Percentiles rank a stretch among this genome's conserved stretches.
These are phyloP conservation scores for Pseudocercospora ulei DNA, from an alignment of 2,329 filamentous ascomycete genomes.

Conservation along the genomic window DNA sequence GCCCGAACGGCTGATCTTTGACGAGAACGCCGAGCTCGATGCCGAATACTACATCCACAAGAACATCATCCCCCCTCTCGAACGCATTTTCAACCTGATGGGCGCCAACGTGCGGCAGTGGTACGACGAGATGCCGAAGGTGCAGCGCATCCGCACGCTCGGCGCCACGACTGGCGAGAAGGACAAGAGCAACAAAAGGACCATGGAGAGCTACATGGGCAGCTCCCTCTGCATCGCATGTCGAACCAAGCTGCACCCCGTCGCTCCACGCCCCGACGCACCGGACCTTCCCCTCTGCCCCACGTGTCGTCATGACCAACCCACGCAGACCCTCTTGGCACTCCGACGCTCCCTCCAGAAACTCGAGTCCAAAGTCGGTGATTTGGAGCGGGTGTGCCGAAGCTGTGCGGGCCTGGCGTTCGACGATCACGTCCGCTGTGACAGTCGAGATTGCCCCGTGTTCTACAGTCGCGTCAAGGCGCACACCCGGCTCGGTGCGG, in stretches of 20 bases:
- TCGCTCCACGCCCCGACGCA: constrained; percentile 22
- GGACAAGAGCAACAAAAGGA: constrained; percentile 43
- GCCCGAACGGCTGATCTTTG: constrained; percentile 69
- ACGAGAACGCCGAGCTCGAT: constrained; percentile 71
- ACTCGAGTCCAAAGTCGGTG: constrained; percentile 54
- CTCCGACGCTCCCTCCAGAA: constrained; percentile 54
- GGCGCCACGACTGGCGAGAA: constrained; percentile 24
- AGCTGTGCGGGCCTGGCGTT: constrained; percentile 66
- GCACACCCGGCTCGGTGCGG: constrained; percentile 39
- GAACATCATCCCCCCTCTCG: constrained; percentile 86
- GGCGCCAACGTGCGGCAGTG: constrained; percentile 82
- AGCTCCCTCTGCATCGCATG: constrained; percentile 72
- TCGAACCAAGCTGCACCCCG: constrained; percentile 47
- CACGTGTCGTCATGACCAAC: constrained; percentile 45
- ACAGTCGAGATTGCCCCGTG: constrained; percentile 84
- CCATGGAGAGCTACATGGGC: constrained; percentile 89
- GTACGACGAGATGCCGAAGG: constrained; percentile 95
- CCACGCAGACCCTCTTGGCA: constrained; percentile 53
- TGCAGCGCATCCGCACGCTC: constrained; percentile 63
- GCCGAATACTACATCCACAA: constrained; percentile 95
- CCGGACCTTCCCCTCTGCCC: constrained; percentile 47
- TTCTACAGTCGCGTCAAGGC: constrained; percentile 72
- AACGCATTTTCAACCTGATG: constrained; percentile 92
- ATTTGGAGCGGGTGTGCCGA: constrained; percentile 64
- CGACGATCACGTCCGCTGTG: constrained; percentile 70